Evolutionary conservation across 768 basidiomycete species (phyloP), one percentile per base, ranked within the genome.

Genomic region (Coprinellus aureogranulatus): DNA sequence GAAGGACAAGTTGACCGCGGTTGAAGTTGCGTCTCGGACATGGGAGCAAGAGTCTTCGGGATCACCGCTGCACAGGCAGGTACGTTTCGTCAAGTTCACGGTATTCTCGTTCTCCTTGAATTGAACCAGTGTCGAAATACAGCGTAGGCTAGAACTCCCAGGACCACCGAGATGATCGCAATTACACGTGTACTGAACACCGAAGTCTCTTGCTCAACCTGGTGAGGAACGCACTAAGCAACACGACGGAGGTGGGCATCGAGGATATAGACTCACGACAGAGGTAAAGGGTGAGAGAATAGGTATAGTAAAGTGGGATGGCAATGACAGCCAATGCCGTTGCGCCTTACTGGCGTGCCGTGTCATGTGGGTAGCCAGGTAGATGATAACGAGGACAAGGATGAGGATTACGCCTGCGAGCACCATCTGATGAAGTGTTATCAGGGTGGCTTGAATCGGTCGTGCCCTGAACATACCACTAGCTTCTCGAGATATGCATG

Each of bases 191-290:
- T 53, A 2, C 57, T 50, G 27, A 58, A 53, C 14, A 58, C 52
- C 0, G 89, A 88, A 0, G 82, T 82, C 68, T 91, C 89, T 46
- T 89, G 81, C 62, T 91, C 89, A n/a, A 88, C 81, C 89, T 91
- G 55, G 8, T 31, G n/a, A 20, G 23, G 28, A 25, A 40, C 30
- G 11, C 8, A 34, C 25, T 41, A 57, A 57, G n/a, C 11, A 9
- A 2, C 18, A 30, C 18, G 11, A 28, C 18, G 60, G 22, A 28
- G 31, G 42, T 26, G 2, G 23, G 23, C 26, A 39, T 48, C 6
- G 10, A 22, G 28, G 31, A 46, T 23, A 23, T 10, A 30, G 54
- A 73, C 81, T 55, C 58, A 90, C 89, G 66, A 90, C 89, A 10
- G 88, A 89, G 2, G 88, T 81, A 62, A 90, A 91, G 0, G 89